Evolutionary conservation across 441 rosid genomes (phyloP).

Genomic region (Hypseocharis bilobata): DNA sequence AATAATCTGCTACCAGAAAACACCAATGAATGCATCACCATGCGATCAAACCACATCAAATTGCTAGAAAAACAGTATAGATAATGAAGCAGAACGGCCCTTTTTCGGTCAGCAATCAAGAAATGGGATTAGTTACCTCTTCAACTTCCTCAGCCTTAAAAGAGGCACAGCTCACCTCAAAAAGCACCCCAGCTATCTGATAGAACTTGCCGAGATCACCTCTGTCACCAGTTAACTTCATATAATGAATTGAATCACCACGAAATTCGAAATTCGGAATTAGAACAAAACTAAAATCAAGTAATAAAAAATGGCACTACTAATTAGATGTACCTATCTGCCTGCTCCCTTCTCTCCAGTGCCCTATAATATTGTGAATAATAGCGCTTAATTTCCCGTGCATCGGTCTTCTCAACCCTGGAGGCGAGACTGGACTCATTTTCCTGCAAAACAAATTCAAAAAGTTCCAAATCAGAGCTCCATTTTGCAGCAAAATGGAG

Average conservation of each 20-base stretch:
- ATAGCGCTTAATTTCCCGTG: conserved; percentile 86
- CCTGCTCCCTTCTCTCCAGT: conserved; percentile 86
- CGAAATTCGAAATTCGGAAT: conserved; percentile 5
- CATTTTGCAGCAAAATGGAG: no score
- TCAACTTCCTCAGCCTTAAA: conserved; percentile 94
- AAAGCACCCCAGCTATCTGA: conserved; percentile 94
- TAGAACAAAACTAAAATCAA: neutral
- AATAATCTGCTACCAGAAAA: conserved; percentile 57
- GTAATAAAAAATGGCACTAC: neutral
- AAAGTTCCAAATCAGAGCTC: conserved; percentile 16
- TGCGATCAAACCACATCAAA: conserved; percentile 9
- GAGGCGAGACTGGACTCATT: conserved; percentile 94
- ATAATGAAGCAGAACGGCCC: neutral
- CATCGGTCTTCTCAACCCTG: conserved; percentile 84
- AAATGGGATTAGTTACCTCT: conserved; percentile 56
- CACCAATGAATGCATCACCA: neutral
- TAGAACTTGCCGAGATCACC: conserved; percentile 97
- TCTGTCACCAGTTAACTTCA: conserved; percentile 43
- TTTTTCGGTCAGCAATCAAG: neutral
- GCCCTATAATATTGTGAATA: conserved; percentile 88
- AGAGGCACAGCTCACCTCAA: conserved; percentile 93
- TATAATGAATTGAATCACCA: conserved; percentile 15
- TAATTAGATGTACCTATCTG: conserved; percentile 55
- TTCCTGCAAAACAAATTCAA: conserved; percentile 40
- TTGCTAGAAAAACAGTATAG: conserved; percentile 9